Base-by-base conservation (phyloP, 345 rosid species). In the Eucalyptus marginata region DNA sequence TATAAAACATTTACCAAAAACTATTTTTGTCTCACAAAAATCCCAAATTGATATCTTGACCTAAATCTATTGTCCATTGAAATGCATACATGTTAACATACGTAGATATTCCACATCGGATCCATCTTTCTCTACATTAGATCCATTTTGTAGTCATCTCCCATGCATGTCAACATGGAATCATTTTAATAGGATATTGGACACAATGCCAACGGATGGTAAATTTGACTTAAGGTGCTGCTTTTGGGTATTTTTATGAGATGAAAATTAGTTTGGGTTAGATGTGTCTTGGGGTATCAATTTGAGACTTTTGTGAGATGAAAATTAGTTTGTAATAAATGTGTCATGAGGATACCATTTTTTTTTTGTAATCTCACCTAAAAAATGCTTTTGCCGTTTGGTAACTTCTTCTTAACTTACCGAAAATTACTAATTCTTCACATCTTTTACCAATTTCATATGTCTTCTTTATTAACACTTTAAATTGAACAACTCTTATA, bases 91-190 rank as follows among this genome's bases (percentile, higher is more conserved):
- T 8, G 13, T 71, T 36, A 71, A 33, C 7, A 71, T 43, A 33
- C 7, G 1, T 2, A 33, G 24, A 71, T 71, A 33, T 71, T 33
- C 13, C 13, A 17, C 13, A 15, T 16, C 0, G 0, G 43, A 68
- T 14, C 0, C 0, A 40, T 68, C 43, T 15, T 7, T 31, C 43
- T 31, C 80, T 17, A 68, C 2, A 3, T 31, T 68, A 31, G 6
- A 68, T 68, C 1, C 2, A 10, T 68, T 14, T 68, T 68, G 43
- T 4, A 68, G 12, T 8, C 13, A 68, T 33, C 12, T 68, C 5
- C 12, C 80, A 31, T 0, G 0, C 0, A 13, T 68, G 80, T 68
- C 22, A 8, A 68, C 18, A 0, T 16, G 43, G 10, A 68, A n/a
- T 36, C 22, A 68, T 68, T 31, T 68, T 31, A 31, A 68, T 0